Base-by-base conservation (phyloP, 2,329 filamentous ascomycete genomes). In the Aspergillus proliferans region DNA sequence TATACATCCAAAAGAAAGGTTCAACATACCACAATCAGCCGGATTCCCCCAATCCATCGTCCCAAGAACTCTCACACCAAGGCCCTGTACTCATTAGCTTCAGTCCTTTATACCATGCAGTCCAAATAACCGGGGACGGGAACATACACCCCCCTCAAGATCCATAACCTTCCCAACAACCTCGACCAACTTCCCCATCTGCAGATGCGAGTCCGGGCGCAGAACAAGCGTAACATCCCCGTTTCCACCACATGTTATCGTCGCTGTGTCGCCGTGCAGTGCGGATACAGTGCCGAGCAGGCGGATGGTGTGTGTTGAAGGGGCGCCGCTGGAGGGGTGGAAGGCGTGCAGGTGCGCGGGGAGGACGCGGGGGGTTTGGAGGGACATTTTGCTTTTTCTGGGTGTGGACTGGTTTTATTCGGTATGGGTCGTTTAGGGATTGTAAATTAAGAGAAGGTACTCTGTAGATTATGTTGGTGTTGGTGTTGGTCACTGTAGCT, bases 221-320 rank as follows among this genome's bases (percentile, higher is more conserved):
- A 97, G 68, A 15, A 86, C 73, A 2, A 89, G 76, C 0, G 84
- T 87, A 22, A 96, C 81, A 19, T 83, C 79, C 0, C 92, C 92
- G 22, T 83, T 64, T 22, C 55, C 59, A 2, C 76, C 85, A 5
- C 88, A 85, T 49, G 95, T 89, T 26, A 97, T 80, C 5, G 83
- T 82, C 0, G 90, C 92, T 45, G 81, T 80, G 46, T 93, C 87
- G 57, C 91, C 91, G 46, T 85, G 84, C 21, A 97, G 77, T 61
- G 93, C 85, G 3, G 82, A 80, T 43, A 97, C 90, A 61, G 86
- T 90, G 61, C 93, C 93, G 4, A 95, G 78, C 48, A 97, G 77
- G 60, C 90, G 90, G 54, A 97, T 87, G 53, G 87, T 87, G 56
- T 82, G 74, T 64, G 80, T 71, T 45, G 73, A 70, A 49, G 60